These are phyloP conservation scores for Marsdenia floribunda DNA, from an alignment of 257 asterid species.

Conservation along the genomic window DNA sequence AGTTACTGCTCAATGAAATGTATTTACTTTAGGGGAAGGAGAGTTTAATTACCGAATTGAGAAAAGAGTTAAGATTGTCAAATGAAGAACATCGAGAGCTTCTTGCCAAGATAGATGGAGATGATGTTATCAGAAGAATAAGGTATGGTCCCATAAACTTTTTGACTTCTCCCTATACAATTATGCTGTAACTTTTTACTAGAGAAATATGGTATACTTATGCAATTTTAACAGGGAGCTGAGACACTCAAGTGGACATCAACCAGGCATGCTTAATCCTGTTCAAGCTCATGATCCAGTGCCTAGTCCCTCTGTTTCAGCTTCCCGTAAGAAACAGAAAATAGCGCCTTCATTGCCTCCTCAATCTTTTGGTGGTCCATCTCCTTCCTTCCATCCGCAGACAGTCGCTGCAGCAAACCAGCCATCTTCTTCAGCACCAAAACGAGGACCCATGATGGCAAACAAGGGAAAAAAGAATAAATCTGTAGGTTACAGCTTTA, in stretches of 20 bases:
- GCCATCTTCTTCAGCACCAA: slow-evolving; percentile 57
- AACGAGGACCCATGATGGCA: slow-evolving; percentile 54
- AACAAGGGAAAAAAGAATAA: slow-evolving; percentile 54
- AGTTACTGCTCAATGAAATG: slow-evolving; percentile 32
- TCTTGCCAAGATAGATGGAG: slow-evolving; percentile 71
- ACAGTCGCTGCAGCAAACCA: slow-evolving; percentile 38
- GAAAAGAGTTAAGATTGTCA: slow-evolving; percentile 85
- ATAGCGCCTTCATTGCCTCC: slow-evolving; percentile 23
- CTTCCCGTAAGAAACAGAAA: slow-evolving; percentile 30
- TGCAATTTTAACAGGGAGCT: slow-evolving; percentile 23
- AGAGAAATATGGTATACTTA: not conserved
- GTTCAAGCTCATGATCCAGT: slow-evolving; percentile 32
- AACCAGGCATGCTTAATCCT: slow-evolving; percentile 21
- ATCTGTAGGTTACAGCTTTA: slow-evolving; percentile 38
- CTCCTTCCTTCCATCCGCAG: slow-evolving; percentile 26
- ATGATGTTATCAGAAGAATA: slow-evolving; percentile 68
- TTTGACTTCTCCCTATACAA: too few relatives aligned
- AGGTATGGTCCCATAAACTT: slow-evolving; percentile 36
- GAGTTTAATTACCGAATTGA: slow-evolving; percentile 79
- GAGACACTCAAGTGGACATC: slow-evolving; percentile 32
- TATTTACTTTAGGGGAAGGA: slow-evolving; percentile 67
- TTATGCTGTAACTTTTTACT: not conserved
- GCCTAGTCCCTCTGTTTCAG: slow-evolving; percentile 31
- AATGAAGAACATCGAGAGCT: slow-evolving; percentile 90
- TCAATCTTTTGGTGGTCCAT: slow-evolving; percentile 26